Evolutionary conservation across 148 eudicot species (phyloP).

Genomic region (Persicaria maculosa): DNA sequence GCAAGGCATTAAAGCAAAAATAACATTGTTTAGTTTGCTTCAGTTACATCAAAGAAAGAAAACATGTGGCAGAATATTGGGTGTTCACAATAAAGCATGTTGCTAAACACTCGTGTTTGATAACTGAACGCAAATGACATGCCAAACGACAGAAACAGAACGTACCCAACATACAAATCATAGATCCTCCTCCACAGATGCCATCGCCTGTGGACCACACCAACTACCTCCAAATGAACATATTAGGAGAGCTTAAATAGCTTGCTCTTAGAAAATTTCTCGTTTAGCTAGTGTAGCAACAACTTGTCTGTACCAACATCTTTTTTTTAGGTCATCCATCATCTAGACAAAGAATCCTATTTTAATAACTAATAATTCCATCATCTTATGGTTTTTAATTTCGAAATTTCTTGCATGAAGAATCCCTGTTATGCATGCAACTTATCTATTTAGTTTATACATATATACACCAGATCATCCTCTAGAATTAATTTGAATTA

Average conservation of each 20-base stretch:
- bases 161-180: conserved; percentile 93
- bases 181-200: conserved; percentile 98
- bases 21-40: not conserved
- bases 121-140: not conserved
- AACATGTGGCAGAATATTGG: not conserved
- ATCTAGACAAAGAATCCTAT: not conserved
- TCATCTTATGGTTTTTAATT: not conserved
- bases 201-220: conserved; percentile 98
- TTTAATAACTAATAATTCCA: not conserved
- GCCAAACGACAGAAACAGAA: not conserved
- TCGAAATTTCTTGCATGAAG: not conserved
- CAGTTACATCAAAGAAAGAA: not conserved
- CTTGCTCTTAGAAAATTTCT: too few relatives aligned
- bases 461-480: not conserved
- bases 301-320: too few relatives aligned
- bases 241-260: not conserved
- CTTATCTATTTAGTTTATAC: not conserved
- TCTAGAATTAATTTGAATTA: not conserved
- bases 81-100: not conserved
- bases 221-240: conserved; percentile 57
- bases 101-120: not conserved
- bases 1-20: not conserved
- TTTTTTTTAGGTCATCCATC: too few relatives aligned
- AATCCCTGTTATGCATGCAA: not conserved
- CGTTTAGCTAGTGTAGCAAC: too few relatives aligned